Percentiles rank a stretch among this genome's conserved stretches.
These are phyloP conservation scores for Nelumbo lutea DNA, from an alignment of 164 flowering plant species.

Conservation along the genomic window DNA sequence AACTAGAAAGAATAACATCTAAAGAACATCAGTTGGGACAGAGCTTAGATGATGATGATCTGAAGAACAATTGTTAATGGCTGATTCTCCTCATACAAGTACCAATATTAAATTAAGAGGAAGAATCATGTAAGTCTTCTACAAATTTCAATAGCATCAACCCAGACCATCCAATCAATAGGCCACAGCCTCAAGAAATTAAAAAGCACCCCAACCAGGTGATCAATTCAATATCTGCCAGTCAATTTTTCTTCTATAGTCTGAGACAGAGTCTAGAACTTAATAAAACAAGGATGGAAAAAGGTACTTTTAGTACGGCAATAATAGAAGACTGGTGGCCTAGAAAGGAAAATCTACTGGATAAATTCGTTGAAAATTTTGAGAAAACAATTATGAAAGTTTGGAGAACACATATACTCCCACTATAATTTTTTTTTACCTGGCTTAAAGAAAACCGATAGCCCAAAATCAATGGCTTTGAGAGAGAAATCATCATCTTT, in stretches of 20 bases:
- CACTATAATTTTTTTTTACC: constrained; percentile 19
- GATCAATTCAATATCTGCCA: background rate
- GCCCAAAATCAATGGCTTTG: constrained; percentile 54
- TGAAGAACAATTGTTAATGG: no score
- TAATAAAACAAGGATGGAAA: no score
- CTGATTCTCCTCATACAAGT: background rate
- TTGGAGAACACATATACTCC: background rate
- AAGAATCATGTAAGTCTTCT: background rate
- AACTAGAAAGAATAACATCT: background rate
- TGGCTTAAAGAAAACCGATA: constrained; percentile 58
- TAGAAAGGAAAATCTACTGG: no score
- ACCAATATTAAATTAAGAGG: background rate
- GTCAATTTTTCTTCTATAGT: background rate
- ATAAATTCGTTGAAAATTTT: no score
- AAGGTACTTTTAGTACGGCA: no score
- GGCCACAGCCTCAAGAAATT: background rate
- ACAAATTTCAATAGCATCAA: background rate
- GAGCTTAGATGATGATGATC: no score
- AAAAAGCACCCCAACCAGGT: background rate
- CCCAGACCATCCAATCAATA: background rate
- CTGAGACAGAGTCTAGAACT: background rate
- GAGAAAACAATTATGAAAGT: background rate
- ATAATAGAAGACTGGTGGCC: no score
- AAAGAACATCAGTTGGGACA: background rate
- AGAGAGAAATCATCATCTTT: constrained; percentile 53